phyloP scores from a whole-genome alignment of 441 rosid genomes.

The Pelargonium fulgidum region DNA sequence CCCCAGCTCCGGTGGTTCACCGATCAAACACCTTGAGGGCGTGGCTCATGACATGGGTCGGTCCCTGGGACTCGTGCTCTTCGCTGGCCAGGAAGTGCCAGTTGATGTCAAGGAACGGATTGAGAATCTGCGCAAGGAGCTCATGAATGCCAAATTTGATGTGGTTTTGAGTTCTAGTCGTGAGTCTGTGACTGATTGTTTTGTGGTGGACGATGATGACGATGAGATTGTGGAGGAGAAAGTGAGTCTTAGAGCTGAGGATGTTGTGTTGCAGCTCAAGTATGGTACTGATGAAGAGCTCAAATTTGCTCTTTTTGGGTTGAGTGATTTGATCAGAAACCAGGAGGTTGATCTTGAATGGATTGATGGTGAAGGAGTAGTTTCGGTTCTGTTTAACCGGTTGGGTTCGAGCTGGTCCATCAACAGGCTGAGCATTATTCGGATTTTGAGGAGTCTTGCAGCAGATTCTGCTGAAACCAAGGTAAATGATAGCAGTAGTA shows the following conservation, averaged over 20 bases:
- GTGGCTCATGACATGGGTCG: constrained; percentile 53
- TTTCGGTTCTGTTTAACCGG: constrained; percentile 37
- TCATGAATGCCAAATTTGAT: constrained; percentile 43
- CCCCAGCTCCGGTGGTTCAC: constrained; percentile 26
- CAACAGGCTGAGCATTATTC: constrained; percentile 35
- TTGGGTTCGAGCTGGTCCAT: constrained; percentile 34
- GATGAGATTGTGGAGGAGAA: constrained; percentile 39
- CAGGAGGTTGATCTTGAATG: constrained; percentile 34
- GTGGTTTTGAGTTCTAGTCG: constrained; percentile 26
- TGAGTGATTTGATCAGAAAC: constrained; percentile 27
- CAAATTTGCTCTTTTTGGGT: constrained; percentile 31
- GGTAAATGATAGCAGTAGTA: constrained; percentile 30
- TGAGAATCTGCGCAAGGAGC: constrained; percentile 38
- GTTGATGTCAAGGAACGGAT: constrained; percentile 37
- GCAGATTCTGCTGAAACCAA: constrained; percentile 32
- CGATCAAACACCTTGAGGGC: constrained; percentile 32
- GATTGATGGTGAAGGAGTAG: constrained; percentile 39
- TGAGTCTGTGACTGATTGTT: constrained; percentile 31
- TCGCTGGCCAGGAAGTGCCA: constrained; percentile 38
- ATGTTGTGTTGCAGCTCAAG: constrained; percentile 48
- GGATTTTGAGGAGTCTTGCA: constrained; percentile 41
- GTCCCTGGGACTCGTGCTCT: constrained; percentile 60
- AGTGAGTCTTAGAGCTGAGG: constrained; percentile 33
- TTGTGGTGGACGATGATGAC: constrained; percentile 13
- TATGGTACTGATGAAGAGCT: constrained; percentile 45